phyloP scores from a whole-genome alignment of 345 rosid genomes.

The Psidium guajava region DNA sequence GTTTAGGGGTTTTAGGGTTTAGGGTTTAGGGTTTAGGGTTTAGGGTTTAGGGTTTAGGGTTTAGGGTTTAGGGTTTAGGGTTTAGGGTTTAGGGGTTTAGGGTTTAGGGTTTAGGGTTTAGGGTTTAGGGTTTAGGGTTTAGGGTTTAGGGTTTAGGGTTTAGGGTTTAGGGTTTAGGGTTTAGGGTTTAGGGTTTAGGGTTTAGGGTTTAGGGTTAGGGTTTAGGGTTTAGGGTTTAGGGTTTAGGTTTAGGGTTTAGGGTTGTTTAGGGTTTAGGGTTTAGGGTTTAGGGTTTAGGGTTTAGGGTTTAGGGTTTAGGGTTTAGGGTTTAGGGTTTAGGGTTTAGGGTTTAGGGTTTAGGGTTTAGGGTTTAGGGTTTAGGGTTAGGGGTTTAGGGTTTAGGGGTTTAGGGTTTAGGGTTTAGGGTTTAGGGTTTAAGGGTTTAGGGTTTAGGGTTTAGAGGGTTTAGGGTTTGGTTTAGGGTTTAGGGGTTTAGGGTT shows the following conservation, averaged over 20 bases:
- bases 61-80: constrained; percentile 2
- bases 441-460: constrained; percentile 11
- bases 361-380: constrained; percentile 11
- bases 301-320: constrained; percentile 8
- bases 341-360: constrained; percentile 11
- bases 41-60: constrained; percentile 1
- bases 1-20: constrained; percentile 9
- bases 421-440: constrained; percentile 6
- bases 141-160: constrained; percentile 7
- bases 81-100: constrained; percentile 1
- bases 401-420: constrained; percentile 13
- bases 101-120: constrained; percentile 11
- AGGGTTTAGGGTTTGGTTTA: constrained; percentile 17
- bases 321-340: constrained; percentile 10
- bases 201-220: constrained; percentile 3
- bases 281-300: constrained; percentile 18
- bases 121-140: constrained; percentile 6
- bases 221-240: not conserved
- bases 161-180: constrained; percentile 6
- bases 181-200: constrained; percentile 2
- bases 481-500: constrained; percentile 17
- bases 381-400: constrained; percentile 16
- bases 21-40: constrained; percentile 11
- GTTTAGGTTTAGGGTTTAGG: not conserved
- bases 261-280: too few relatives aligned